Evolutionary conservation across 75 land plant genomes (phyloP).

Genomic region (Selaginella tamariscina): DNA sequence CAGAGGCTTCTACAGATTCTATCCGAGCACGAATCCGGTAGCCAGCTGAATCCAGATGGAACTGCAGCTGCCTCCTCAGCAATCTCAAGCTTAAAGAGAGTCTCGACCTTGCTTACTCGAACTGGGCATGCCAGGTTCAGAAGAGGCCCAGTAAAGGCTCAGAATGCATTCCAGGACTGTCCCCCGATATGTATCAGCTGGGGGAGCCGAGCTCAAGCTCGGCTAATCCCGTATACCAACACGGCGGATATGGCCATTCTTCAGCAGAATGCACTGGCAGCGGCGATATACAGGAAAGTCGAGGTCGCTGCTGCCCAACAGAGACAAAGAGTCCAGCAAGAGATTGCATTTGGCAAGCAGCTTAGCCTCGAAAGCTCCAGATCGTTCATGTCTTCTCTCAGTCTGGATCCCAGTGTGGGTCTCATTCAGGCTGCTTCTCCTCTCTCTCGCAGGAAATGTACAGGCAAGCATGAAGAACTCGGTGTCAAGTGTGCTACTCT

Average conservation of each 20-base stretch:
- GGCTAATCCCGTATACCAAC: background rate
- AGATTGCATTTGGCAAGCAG: background rate
- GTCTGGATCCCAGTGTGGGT: background rate
- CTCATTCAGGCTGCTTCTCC: background rate
- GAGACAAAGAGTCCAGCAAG: background rate
- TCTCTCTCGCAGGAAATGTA: background rate
- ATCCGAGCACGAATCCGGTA: background rate
- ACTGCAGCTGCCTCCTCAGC: background rate
- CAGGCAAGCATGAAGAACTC: conserved; percentile 2
- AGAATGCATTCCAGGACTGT: background rate
- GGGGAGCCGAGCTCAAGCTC: background rate
- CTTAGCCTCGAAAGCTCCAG: background rate
- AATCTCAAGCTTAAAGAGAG: background rate
- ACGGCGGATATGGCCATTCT: background rate
- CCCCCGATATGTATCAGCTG: no score
- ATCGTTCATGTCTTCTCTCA: background rate
- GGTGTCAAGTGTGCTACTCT: background rate
- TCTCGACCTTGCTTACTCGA: background rate
- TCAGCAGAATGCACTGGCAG: background rate
- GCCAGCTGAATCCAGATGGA: background rate
- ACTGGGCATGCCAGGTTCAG: background rate
- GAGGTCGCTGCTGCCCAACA: background rate
- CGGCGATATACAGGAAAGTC: background rate
- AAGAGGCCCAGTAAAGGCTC: background rate
- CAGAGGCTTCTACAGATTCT: background rate